Evolutionary conservation across 345 rosid species (phyloP).

Genomic region (Sisymbrium altissimum): DNA sequence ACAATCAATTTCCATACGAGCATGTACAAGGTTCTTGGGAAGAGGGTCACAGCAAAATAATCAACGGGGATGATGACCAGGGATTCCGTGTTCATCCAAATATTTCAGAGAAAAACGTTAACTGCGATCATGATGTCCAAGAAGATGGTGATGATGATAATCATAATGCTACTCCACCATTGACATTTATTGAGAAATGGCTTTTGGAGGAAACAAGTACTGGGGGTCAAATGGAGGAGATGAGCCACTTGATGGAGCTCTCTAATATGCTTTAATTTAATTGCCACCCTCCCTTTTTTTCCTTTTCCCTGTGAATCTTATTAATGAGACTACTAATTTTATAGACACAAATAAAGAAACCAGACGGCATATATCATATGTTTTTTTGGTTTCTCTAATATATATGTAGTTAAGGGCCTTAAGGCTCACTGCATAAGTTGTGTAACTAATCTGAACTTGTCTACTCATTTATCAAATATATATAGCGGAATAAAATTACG

Average conservation of each 20-base stretch:
- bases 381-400: constrained; percentile 17
- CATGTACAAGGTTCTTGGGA: constrained; percentile 31
- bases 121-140: constrained; percentile 28
- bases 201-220: constrained; percentile 70
- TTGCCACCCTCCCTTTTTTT: background rate
- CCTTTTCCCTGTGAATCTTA: constrained; percentile 1
- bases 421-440: constrained; percentile 28
- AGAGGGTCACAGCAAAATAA: constrained; percentile 18
- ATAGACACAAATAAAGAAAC: constrained; percentile 26
- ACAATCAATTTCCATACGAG: constrained; percentile 14
- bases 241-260: constrained; percentile 58
- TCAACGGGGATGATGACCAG: background rate
- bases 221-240: constrained; percentile 53
- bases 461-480: background rate
- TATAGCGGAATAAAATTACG: background rate
- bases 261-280: constrained; percentile 35
- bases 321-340: constrained; percentile 28
- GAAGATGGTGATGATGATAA: constrained; percentile 26
- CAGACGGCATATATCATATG: constrained; percentile 13
- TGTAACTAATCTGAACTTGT: constrained; percentile 30
- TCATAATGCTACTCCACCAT: constrained; percentile 46
- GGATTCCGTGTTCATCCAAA: constrained; percentile 7
- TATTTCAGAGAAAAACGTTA: constrained; percentile 10
- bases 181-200: constrained; percentile 95
- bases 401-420: constrained; percentile 17